phyloP scores from a whole-genome alignment of 306 rosid species.

The Vicia sativa region DNA sequence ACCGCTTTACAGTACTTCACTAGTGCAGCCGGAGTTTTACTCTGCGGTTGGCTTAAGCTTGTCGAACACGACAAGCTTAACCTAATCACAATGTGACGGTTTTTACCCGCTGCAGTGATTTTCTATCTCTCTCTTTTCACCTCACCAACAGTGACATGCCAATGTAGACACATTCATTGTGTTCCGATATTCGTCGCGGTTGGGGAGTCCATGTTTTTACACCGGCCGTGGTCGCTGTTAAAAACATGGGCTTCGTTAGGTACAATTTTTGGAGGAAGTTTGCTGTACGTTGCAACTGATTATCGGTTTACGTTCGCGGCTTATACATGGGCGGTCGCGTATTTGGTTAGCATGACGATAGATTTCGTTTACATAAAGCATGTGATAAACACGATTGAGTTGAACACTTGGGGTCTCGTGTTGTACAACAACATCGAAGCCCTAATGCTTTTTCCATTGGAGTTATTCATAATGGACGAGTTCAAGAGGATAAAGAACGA shows the following conservation, averaged over 20 bases:
- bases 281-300: slow-evolving; percentile 74
- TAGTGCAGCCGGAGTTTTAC: slow-evolving; percentile 72
- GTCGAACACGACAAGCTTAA: slow-evolving; percentile 63
- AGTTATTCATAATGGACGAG: slow-evolving; percentile 78
- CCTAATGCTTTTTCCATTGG: slow-evolving; percentile 77
- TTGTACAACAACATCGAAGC: slow-evolving; percentile 84
- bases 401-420: slow-evolving; percentile 88
- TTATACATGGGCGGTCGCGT: slow-evolving; percentile 75
- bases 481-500: slow-evolving; percentile 72
- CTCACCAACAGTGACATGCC: slow-evolving; percentile 90
- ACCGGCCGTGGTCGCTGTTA: slow-evolving; percentile 73
- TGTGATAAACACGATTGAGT: slow-evolving; percentile 76
- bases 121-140: slow-evolving; percentile 85
- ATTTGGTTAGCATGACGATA: slow-evolving; percentile 76
- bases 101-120: slow-evolving; percentile 76
- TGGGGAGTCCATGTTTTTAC: slow-evolving; percentile 77
- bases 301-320: slow-evolving; percentile 79
- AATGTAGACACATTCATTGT: slow-evolving; percentile 89
- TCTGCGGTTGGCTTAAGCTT: slow-evolving; percentile 60
- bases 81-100: slow-evolving; percentile 74
- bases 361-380: slow-evolving; percentile 90
- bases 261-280: slow-evolving; percentile 70
- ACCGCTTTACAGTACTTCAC: slow-evolving; percentile 87
- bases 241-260: slow-evolving; percentile 73
- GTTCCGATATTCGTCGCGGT: slow-evolving; percentile 78